A percentile compares a stretch with the other conserved stretches of the same genome.
phyloP scores from a whole-genome alignment of 2,329 filamentous ascomycete species.

The Graphium sp. region DNA sequence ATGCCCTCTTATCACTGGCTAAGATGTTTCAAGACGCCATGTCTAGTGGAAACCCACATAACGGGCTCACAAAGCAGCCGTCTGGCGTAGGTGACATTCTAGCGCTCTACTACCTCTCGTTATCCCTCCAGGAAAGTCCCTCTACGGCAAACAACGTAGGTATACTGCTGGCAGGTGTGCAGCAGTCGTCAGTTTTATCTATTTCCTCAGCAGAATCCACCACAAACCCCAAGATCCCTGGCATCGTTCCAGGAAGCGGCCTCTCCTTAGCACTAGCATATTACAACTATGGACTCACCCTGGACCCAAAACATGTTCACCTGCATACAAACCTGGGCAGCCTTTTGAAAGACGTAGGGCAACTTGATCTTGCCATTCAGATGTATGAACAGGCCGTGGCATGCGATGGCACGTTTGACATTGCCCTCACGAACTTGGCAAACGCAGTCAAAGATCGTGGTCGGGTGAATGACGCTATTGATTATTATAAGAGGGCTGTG shows the following conservation, averaged over 20 bases:
- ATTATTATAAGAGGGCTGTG: slow-evolving; percentile 82
- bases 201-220: slow-evolving; percentile 10
- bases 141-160: slow-evolving; percentile 98
- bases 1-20: slow-evolving; percentile 81
- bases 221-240: slow-evolving; percentile 41
- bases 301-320: slow-evolving; percentile 84
- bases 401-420: slow-evolving; percentile 91
- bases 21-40: slow-evolving; percentile 98
- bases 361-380: slow-evolving; percentile 75
- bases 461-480: slow-evolving; percentile 77
- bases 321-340: slow-evolving; percentile 94
- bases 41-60: slow-evolving; percentile 49
- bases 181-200: slow-evolving; percentile 43
- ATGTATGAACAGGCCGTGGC: slow-evolving; percentile 95
- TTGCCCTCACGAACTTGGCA: slow-evolving; percentile 86
- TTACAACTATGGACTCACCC: slow-evolving; percentile 80
- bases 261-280: slow-evolving; percentile 79
- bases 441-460: slow-evolving; percentile 98
- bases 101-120: slow-evolving; percentile 84
- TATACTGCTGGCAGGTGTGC: slow-evolving; percentile 87
- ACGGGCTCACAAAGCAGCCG: slow-evolving; percentile 39
- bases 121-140: slow-evolving; percentile 87
- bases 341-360: slow-evolving; percentile 87
- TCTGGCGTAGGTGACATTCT: slow-evolving; percentile 82
- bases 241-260: slow-evolving; percentile 72